Conservation (phyloP, 2,329 filamentous ascomycete species). For the Colletotrichum musicola region DNA sequence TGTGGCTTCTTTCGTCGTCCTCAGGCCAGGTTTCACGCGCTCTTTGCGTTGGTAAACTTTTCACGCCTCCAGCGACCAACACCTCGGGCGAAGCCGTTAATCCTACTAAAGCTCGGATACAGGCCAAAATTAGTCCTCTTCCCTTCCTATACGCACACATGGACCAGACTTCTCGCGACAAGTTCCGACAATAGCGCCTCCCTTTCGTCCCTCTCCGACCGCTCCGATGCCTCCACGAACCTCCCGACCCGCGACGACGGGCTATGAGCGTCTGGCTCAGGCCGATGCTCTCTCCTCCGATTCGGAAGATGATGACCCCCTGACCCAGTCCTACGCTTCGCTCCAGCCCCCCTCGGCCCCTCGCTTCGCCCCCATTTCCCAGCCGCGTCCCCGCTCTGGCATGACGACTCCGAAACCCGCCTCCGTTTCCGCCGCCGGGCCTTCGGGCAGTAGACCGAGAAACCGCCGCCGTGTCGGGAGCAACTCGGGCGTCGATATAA, state of each 20-base stretch:
- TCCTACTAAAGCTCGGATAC: too few relatives aligned
- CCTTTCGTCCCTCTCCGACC: slow-evolving; percentile 8
- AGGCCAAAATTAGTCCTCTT: not conserved
- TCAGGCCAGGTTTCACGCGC: slow-evolving; percentile 11
- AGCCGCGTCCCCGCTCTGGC: slow-evolving; percentile 71
- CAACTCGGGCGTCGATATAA: slow-evolving; percentile 94
- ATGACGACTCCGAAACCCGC: slow-evolving; percentile 68
- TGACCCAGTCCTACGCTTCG: slow-evolving; percentile 67
- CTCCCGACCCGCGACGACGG: slow-evolving; percentile 78
- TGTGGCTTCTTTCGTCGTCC: slow-evolving; percentile 14
- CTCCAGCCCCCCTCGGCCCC: slow-evolving; percentile 69
- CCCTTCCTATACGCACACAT: slow-evolving; percentile 7
- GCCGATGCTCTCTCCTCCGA: slow-evolving; percentile 82
- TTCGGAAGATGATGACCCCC: slow-evolving; percentile 73
- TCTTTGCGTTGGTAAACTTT: not conserved
- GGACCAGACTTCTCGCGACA: not conserved
- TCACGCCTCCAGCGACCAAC: not conserved
- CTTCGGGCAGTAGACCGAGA: slow-evolving; percentile 50
- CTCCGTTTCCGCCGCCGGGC: slow-evolving; percentile 45
- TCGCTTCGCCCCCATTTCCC: slow-evolving; percentile 73
- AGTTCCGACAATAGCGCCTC: slow-evolving; percentile 7
- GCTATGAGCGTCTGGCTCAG: slow-evolving; percentile 87
- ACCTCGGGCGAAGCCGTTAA: too few relatives aligned
- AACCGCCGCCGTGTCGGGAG: slow-evolving; percentile 66
- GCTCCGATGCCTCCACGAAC: slow-evolving; percentile 68